Conservation (phyloP, 2,329 filamentous ascomycete species). For the Truncatella angustata region DNA sequence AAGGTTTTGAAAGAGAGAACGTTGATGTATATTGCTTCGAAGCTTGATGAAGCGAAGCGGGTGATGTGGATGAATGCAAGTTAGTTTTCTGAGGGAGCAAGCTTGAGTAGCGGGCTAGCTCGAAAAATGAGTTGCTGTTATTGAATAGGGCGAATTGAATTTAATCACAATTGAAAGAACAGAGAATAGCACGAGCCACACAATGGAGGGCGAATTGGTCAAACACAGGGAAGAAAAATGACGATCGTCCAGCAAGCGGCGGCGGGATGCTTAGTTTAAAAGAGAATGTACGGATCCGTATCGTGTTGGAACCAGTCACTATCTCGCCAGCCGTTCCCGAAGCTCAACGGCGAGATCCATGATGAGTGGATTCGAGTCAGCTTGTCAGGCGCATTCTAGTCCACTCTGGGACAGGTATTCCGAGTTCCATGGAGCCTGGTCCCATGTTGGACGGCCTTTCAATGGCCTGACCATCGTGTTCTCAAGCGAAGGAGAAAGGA, state of each 20-base stretch:
- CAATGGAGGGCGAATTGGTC: neutral
- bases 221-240: conserved; percentile 1
- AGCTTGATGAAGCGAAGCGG: neutral
- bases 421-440: neutral
- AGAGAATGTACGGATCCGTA: no score
- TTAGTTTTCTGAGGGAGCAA: neutral
- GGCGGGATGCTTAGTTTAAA: conserved; percentile 8
- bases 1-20: neutral
- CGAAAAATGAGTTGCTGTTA: neutral
- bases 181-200: neutral
- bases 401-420: conserved; percentile 2
- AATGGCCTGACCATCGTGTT: neutral
- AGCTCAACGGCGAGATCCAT: conserved; percentile 2
- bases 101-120: neutral
- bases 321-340: neutral
- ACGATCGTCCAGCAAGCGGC: conserved; percentile 2
- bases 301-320: no score
- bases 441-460: neutral
- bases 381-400: conserved; percentile 5
- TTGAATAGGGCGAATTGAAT: neutral
- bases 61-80: neutral
- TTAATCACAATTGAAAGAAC: neutral
- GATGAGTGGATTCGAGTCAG: neutral
- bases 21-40: neutral
- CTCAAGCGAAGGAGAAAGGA: neutral